Evolutionary conservation across 352 stramenopile species (phyloP).

Genomic region (Globisporangium orthogonon): DNA sequence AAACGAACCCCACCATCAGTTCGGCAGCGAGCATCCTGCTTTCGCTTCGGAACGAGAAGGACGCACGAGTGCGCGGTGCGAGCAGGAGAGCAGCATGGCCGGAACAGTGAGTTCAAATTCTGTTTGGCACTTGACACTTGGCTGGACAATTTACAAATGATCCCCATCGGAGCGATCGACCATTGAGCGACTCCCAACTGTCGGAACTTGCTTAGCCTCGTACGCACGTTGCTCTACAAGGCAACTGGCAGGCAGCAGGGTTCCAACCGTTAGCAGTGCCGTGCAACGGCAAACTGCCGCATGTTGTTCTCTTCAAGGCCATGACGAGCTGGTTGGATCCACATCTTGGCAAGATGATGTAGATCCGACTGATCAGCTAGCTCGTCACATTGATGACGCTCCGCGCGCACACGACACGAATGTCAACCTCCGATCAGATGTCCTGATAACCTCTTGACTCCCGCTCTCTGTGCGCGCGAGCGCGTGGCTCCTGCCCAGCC

Average conservation of each 20-base stretch:
- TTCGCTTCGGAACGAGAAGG: no score
- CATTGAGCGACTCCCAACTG: neutral
- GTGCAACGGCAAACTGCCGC: neutral
- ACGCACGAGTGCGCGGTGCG: neutral
- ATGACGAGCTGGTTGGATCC: no score
- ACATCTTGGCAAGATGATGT: no score
- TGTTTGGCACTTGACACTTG: neutral
- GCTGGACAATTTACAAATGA: no score
- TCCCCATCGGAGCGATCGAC: no score
- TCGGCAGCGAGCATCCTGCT: neutral
- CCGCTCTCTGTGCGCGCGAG: neutral
- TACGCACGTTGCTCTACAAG: neutral
- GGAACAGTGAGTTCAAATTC: neutral
- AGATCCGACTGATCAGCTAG: neutral
- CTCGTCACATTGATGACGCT: no score
- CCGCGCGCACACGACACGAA: neutral
- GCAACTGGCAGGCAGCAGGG: neutral
- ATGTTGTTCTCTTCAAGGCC: neutral
- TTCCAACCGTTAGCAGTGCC: neutral
- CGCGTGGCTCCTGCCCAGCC: neutral
- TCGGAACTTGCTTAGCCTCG: neutral
- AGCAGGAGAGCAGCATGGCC: conserved; percentile 3
- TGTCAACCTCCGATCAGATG: neutral
- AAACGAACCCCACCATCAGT: neutral
- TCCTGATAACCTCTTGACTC: neutral